These are phyloP conservation scores for Cenchrus fungigraminus DNA, from an alignment of 176 grass and related monocot species.

Conservation along the genomic window DNA sequence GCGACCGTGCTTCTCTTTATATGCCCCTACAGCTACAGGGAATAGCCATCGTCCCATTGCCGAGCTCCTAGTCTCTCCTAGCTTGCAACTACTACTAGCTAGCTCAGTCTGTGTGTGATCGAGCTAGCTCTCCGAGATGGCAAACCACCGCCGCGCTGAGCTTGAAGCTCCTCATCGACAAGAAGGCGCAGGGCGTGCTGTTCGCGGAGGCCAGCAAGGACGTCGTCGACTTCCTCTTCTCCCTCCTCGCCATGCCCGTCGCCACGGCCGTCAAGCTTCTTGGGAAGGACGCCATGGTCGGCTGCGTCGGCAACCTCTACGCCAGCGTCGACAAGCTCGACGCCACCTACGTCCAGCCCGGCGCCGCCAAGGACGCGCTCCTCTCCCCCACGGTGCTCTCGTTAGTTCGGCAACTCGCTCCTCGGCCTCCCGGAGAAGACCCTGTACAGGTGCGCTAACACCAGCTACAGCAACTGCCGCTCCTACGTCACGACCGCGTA, in stretches of 20 bases:
- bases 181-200: background rate
- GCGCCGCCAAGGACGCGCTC: slow-evolving; percentile 9
- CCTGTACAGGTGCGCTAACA: background rate
- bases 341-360: slow-evolving; percentile 16
- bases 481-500: background rate
- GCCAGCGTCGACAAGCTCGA: slow-evolving; percentile 33
- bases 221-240: slow-evolving; percentile 44
- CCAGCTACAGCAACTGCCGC: background rate
- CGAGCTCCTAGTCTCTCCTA: no score
- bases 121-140: background rate
- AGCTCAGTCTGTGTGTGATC: no score
- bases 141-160: background rate
- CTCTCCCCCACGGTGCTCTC: background rate
- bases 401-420: background rate
- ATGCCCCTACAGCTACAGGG: no score
- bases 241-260: slow-evolving; percentile 27
- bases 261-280: slow-evolving; percentile 11
- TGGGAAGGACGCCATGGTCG: background rate
- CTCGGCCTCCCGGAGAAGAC: background rate
- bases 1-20: no score
- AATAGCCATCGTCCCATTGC: no score
- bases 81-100: no score
- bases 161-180: slow-evolving; percentile 46
- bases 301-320: slow-evolving; percentile 22
- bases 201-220: slow-evolving; percentile 45